Percentiles rank a stretch among this genome's conserved stretches.
Evolutionary conservation across 352 stramenopile species (phyloP).

Genomic region (Heterotrichella gracilis): DNA sequence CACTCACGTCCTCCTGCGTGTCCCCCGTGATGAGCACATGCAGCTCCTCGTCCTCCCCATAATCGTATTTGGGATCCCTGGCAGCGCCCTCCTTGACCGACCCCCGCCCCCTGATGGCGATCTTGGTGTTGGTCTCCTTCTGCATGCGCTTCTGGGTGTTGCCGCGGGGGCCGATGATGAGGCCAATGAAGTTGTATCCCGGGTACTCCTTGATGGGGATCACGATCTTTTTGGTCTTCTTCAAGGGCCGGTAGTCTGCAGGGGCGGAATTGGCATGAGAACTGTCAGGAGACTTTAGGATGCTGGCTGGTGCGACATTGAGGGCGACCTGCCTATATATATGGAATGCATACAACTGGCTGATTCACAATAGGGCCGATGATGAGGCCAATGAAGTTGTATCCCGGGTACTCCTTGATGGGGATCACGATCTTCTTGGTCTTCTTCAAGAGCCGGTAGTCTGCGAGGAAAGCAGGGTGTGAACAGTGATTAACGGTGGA

Average conservation of each 20-base stretch:
- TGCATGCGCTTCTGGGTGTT: conserved; percentile 98
- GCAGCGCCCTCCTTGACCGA: conserved; percentile 69
- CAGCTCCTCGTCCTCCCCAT: conserved; percentile 60
- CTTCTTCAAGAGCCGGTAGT: no score
- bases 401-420: conserved; percentile 72
- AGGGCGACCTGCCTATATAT: not conserved
- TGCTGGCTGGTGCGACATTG: not conserved
- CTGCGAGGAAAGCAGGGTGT: no score
- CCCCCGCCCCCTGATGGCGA: conserved; percentile 67
- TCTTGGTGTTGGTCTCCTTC: conserved; percentile 84
- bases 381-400: conserved; percentile 37
- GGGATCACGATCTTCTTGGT: conserved; percentile 90
- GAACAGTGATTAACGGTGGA: no score
- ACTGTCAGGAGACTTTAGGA: not conserved
- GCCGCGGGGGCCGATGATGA: conserved; percentile 88
- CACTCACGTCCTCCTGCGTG: conserved; percentile 41
- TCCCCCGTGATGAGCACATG: conserved; percentile 66
- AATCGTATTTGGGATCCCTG: conserved; percentile 35
- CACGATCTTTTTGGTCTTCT: conserved; percentile 68
- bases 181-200: conserved; percentile 94
- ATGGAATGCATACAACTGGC: no score
- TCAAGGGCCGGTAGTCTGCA: no score
- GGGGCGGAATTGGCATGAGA: conserved; percentile 17
- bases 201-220: conserved; percentile 86
- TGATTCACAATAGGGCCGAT: not conserved